Evolutionary conservation across 2,329 filamentous ascomycete genomes (phyloP), one percentile per base, ranked within the genome.

Genomic region (Neoarthrinium moseri): DNA sequence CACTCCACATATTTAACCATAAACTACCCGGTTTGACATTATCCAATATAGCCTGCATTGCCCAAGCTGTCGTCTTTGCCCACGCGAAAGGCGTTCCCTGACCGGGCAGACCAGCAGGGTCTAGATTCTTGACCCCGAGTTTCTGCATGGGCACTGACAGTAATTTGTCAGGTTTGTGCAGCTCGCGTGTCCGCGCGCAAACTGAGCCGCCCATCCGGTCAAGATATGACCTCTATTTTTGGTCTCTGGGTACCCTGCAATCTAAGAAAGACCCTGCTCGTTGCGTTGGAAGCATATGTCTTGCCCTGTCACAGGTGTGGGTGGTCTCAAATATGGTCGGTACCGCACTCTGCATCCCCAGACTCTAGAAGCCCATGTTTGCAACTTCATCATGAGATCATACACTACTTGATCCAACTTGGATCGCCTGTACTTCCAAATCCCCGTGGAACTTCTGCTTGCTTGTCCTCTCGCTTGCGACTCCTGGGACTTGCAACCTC

Each of bases 1-100:
- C 38, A 36, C 30, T 47, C 33, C 23, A 35, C n/a, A 21, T 23
- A 20, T 47, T 47, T 47, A 47, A 17, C 45, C 45, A 42, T 18
- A 34, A 23, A 26, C 24, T 22, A 38, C 20, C 18, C 22, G 15
- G 23, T 24, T 47, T 29, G 30, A 42, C 17, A 42, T 42, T 42
- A 47, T 30, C 45, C 45, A 36, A 37, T 15, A 24, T 42, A 27
- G 39, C 32, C 45, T 36, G 21, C 37, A 42, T 21, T 41, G 8
- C n/a, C 24, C n/a, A 13, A 20, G 6, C 22, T 35, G 17, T 21
- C 11, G 17, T 35, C 22, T n/a, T 20, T 22, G 17, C 7, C 18
- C n/a, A 35, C 3, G n/a, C 3, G 7, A 18, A 35, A 17, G 6
- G 7, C 33, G 13, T 20, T 17, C 20, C 17, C n/a, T 11, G 32